These are phyloP conservation scores for Mucor circinelloides DNA, from an alignment of 371 early-diverging fungal genomes.

Conservation along the genomic window DNA sequence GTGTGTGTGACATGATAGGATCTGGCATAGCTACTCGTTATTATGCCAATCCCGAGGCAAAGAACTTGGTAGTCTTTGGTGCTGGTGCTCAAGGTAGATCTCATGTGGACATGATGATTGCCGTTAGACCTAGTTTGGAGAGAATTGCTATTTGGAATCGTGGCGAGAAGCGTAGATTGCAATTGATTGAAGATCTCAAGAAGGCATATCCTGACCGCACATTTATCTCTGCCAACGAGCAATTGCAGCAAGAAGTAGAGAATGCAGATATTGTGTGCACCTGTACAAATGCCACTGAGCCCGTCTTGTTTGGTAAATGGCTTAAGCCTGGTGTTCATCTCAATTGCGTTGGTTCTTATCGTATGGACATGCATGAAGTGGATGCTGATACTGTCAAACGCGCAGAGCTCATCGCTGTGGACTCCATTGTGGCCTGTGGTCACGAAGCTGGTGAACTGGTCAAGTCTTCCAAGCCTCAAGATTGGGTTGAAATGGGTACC, in stretches of 20 bases:
- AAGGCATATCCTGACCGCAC: constrained; percentile 29
- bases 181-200: constrained; percentile 38
- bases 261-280: constrained; percentile 64
- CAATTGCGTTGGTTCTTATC: constrained; percentile 65
- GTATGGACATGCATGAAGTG: constrained; percentile 63
- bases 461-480: constrained; percentile 40
- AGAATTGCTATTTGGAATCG: constrained; percentile 58
- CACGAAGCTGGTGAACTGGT: constrained; percentile 64
- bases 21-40: constrained; percentile 60
- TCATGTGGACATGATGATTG: constrained; percentile 59
- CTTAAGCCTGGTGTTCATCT: constrained; percentile 55
- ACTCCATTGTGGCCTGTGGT: constrained; percentile 52
- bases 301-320: constrained; percentile 57
- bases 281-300: constrained; percentile 55
- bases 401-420: constrained; percentile 49
- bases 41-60: constrained; percentile 35
- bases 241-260: constrained; percentile 40
- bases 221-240: constrained; percentile 35
- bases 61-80: constrained; percentile 58
- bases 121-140: constrained; percentile 46
- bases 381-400: constrained; percentile 50
- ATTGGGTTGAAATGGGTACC: constrained; percentile 52
- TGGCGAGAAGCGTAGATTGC: constrained; percentile 42
- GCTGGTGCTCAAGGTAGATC: constrained; percentile 64
- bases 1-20: constrained; percentile 25